A percentile compares a stretch with the other conserved stretches of the same genome.
phyloP scores from a whole-genome alignment of 176 grass and related monocot genomes.

The Chrysopogon serrulatus region DNA sequence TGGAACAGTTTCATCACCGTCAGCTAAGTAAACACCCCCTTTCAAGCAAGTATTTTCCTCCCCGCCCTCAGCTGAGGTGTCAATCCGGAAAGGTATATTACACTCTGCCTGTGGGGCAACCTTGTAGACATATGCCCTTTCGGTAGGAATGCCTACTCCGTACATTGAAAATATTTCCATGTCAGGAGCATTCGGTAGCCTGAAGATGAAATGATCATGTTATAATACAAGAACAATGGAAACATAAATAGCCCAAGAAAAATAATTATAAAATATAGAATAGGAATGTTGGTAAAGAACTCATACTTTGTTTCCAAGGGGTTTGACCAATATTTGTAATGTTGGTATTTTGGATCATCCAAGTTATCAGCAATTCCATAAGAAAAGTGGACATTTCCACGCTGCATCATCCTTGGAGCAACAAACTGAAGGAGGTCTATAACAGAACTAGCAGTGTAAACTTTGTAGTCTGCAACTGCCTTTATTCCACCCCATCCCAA shows the following conservation, averaged over 20 bases:
- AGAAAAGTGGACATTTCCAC: conserved; percentile 89
- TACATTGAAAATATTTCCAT: conserved; percentile 99
- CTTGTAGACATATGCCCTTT: conserved; percentile 98
- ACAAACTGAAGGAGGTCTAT: conserved; percentile 90
- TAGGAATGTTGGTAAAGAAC: background rate
- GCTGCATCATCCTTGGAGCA: conserved; percentile 99
- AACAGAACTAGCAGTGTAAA: conserved; percentile 65
- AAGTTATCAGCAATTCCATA: conserved; percentile 93
- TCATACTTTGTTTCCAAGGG: conserved; percentile 97
- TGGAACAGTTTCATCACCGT: conserved; percentile 97
- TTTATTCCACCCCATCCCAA: conserved; percentile 91
- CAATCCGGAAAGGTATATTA: conserved; percentile 93
- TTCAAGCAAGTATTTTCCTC: conserved; percentile 68
- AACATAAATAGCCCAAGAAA: background rate
- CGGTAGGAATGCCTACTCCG: conserved; percentile 94
- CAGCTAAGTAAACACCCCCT: conserved; percentile 72
- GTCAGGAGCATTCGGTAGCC: conserved; percentile 84
- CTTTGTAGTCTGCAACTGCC: conserved; percentile 89
- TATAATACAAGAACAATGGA: background rate
- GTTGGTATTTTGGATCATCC: conserved; percentile 76
- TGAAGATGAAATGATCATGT: conserved; percentile 35
- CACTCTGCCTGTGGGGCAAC: conserved; percentile 68
- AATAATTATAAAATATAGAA: background rate
- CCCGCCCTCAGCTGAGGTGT: conserved; percentile 69
- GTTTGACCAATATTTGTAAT: conserved; percentile 99